Evolutionary conservation across 192 early-diverging fungal species (phyloP).

Genomic region (Gonapodya sp.): DNA sequence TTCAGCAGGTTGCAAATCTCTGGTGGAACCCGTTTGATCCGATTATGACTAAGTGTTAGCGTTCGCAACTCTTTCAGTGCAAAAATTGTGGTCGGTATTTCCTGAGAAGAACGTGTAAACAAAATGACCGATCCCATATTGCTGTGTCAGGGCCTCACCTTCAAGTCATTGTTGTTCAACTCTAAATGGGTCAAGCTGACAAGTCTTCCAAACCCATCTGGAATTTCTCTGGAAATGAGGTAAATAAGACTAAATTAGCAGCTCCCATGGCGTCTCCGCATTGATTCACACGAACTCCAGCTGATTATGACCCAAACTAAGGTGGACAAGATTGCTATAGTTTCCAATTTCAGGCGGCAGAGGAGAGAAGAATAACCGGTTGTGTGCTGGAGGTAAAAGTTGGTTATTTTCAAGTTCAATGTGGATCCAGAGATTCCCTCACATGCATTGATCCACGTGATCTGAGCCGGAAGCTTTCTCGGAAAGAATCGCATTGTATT

Average conservation of each 20-base stretch:
- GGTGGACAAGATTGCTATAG: background rate
- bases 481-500: background rate
- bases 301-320: slow-evolving; percentile 2
- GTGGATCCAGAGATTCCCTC: no score
- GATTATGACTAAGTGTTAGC: background rate
- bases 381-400: background rate
- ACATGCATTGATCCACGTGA: background rate
- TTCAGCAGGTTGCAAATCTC: background rate
- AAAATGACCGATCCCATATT: background rate
- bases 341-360: slow-evolving; percentile 8
- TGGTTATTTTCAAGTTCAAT: no score
- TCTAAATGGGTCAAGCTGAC: background rate
- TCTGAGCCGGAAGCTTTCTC: background rate
- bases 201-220: background rate
- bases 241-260: background rate
- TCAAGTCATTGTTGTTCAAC: background rate
- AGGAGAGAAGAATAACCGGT: slow-evolving; percentile 9
- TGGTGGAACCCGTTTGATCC: background rate
- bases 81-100: background rate
- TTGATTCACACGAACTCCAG: slow-evolving; percentile 8
- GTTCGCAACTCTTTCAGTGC: background rate
- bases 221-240: slow-evolving; percentile 9
- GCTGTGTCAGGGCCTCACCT: background rate
- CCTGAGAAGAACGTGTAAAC: background rate
- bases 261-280: background rate